Base-by-base conservation (phyloP, 2,329 filamentous ascomycete genomes). In the Dactylellina sp. region DNA sequence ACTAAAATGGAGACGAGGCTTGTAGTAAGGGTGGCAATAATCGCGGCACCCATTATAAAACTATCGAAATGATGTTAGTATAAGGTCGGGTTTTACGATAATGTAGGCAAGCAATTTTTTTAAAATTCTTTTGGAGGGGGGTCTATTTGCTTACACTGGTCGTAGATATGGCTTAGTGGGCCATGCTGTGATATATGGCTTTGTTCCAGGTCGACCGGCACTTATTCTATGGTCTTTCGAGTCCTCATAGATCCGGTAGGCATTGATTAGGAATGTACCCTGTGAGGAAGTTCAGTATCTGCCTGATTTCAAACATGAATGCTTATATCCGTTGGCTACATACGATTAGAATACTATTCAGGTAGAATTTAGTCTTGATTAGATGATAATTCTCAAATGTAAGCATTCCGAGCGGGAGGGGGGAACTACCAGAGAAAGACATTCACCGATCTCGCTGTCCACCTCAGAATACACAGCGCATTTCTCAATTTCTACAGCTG, bases 141-240 rank as follows among this genome's bases (percentile, higher is more conserved):
- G n/a, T n/a, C n/a, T n/a, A n/a, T n/a, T n/a, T 18, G 44, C 50
- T 40, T 65, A 74, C 60, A 57, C 44, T 35, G 70, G 70, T 2
- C 50, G 39, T 14, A 55, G 42, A 28, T 74, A 61, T 7, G 70
- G 70, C 20, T 65, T 46, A 9, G 7, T 49, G 3, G 70, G 70
- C 70, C 70, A 74, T 61, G 70, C 70, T 49, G 70, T 66, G 47
- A 74, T 74, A 14, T 65, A 66, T 24, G 70, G 70, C 7, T 35
- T 25, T 28, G 70, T 61, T 0, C 70, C 70, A 7, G 70, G 61
- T 14, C 70, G 70, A 4, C 70, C 70, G 18, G 52, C 52, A 40
- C 70, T 74, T 49, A 65, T 74, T 52, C 42, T 74, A 22, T 61
- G 55, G 12, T 61, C 35, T 22, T 44, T 53, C 1, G 70, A 49